Evolutionary conservation across 2,329 filamentous ascomycete species (phyloP).

Genomic region (Cercospora sp.): DNA sequence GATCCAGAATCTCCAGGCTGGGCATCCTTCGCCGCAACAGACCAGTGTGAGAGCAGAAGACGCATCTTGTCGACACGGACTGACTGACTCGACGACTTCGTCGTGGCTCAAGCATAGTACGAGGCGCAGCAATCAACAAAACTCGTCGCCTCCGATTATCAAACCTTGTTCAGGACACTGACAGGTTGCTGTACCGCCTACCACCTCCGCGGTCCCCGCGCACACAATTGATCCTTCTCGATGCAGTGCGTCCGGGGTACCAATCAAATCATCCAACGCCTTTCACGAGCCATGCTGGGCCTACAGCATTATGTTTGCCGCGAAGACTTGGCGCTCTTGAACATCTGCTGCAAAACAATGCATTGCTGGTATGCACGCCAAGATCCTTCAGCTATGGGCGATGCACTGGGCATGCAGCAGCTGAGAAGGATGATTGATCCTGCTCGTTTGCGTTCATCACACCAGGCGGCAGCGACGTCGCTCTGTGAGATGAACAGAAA

Average conservation of each 20-base stretch:
- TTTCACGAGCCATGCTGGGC: not conserved
- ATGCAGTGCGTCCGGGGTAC: not conserved
- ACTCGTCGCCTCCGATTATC: not conserved
- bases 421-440: not conserved
- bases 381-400: not conserved
- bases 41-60: not conserved
- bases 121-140: not conserved
- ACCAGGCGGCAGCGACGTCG: not conserved
- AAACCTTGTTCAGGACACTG: not conserved
- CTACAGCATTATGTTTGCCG: not conserved
- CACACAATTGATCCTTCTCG: not conserved
- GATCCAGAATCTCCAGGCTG: not conserved
- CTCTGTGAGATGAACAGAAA: too few relatives aligned
- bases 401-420: not conserved
- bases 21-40: not conserved
- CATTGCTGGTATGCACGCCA: not conserved
- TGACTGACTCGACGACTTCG: not conserved
- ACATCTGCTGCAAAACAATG: not conserved
- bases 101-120: not conserved
- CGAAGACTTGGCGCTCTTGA: not conserved
- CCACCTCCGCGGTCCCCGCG: not conserved
- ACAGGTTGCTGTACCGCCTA: not conserved
- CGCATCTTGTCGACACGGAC: not conserved
- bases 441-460: not conserved
- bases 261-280: not conserved